A percentile compares a stretch with the other conserved stretches of the same genome.
Evolutionary conservation across 2,329 filamentous ascomycete genomes (phyloP).

Genomic region (Colletotrichum eleusines): DNA sequence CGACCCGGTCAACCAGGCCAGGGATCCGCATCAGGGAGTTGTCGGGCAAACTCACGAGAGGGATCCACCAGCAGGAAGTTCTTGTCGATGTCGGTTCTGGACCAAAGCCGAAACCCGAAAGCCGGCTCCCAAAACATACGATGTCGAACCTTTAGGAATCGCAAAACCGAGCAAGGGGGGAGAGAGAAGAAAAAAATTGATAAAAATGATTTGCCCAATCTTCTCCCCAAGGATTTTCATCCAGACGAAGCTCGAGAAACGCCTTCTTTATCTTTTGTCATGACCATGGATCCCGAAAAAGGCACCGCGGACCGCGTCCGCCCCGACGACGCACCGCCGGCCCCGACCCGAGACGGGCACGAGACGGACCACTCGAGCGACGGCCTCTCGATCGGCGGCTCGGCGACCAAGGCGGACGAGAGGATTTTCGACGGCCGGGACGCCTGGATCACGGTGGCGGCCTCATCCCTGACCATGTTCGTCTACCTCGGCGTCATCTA

Average conservation of each 20-base stretch:
- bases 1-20: not conserved
- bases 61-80: not conserved
- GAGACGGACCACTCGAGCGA: slow-evolving; percentile 8
- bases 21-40: not conserved
- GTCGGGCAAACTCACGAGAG: not conserved
- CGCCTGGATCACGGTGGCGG: slow-evolving; percentile 47
- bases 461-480: slow-evolving; percentile 45
- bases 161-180: not conserved
- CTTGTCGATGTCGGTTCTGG: slow-evolving; percentile 8
- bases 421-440: slow-evolving; percentile 12
- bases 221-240: not conserved
- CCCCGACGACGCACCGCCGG: not conserved
- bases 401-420: not conserved
- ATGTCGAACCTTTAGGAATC: not conserved
- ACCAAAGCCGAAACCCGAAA: slow-evolving; percentile 28
- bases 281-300: slow-evolving; percentile 29
- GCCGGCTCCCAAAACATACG: slow-evolving; percentile 34
- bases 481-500: slow-evolving; percentile 49
- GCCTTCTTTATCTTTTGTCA: not conserved
- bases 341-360: not conserved
- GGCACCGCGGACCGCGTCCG: not conserved
- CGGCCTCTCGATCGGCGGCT: not conserved
- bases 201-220: too few relatives aligned
- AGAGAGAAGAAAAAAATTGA: too few relatives aligned
- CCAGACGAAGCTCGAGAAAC: not conserved